Conservation (phyloP, 1,284 basidiomycete genomes). For the Coniferiporia sulphurascens region DNA sequence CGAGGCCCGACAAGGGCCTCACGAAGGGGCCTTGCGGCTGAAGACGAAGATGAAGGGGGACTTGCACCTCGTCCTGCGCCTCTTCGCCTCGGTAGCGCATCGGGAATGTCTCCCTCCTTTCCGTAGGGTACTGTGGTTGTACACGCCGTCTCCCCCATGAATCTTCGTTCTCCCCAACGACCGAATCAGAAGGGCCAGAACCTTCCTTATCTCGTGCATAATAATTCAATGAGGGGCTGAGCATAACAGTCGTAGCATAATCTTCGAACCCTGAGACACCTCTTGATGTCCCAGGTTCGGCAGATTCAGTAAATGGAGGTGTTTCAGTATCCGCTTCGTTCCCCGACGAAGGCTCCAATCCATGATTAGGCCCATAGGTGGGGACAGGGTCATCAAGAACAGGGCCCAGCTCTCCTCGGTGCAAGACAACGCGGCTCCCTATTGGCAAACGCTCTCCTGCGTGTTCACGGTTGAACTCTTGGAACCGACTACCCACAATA, state of each 20-base stretch:
- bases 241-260: neutral
- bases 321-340: slow-evolving; percentile 28
- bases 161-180: neutral
- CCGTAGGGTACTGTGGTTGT: slow-evolving; percentile 29
- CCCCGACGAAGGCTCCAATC: slow-evolving; percentile 30
- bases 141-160: neutral
- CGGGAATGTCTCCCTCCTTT: slow-evolving; percentile 61
- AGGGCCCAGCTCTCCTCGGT: slow-evolving; percentile 42
- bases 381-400: slow-evolving; percentile 43
- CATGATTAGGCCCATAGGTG: slow-evolving; percentile 51
- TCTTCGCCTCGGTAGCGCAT: slow-evolving; percentile 34
- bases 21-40: slow-evolving; percentile 69
- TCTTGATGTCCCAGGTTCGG: slow-evolving; percentile 4
- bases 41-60: slow-evolving; percentile 62
- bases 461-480: slow-evolving; percentile 64
- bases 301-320: slow-evolving; percentile 23
- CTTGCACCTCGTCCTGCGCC: slow-evolving; percentile 30
- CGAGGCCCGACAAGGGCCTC: slow-evolving; percentile 61
- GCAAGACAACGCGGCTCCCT: slow-evolving; percentile 54
- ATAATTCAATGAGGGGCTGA: neutral
- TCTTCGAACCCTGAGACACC: slow-evolving; percentile 4
- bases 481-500: slow-evolving; percentile 62
- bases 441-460: slow-evolving; percentile 51
- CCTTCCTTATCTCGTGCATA: neutral
- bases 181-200: slow-evolving; percentile 6